Base-by-base conservation (phyloP, 2,329 filamentous ascomycete species). In the Colletotrichum orchidophilum region DNA sequence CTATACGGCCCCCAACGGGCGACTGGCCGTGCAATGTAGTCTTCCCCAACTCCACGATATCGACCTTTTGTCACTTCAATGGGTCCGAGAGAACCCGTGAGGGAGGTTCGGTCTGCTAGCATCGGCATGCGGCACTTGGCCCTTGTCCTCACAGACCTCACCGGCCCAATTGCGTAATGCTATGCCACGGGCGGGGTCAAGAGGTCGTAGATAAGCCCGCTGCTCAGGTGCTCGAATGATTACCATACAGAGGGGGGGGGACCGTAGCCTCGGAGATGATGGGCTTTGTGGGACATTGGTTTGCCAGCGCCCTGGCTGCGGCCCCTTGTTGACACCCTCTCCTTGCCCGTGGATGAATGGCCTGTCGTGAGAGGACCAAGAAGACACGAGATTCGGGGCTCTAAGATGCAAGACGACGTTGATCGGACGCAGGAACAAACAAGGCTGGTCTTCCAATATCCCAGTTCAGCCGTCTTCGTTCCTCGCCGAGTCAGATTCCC, bases 331-430 rank as follows among this genome's bases (percentile, higher is more conserved):
- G 29, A 13, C 24, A 46, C 42, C 59, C 42, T 61, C 7, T 8
- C 9, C 35, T 7, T 12, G 24, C 6, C 64, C 59, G 64, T 59
- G 52, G 27, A 49, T 29, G 46, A 49, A 53, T 49, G 12, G 33
- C 42, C 6, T 46, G 21, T 59, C 42, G 63, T 26, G 33, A 63
- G 55, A 67, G 53, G 46, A 33, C 57, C 5, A n/a, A 21, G 15
- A 54, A 18, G 64, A 49, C 57, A 54, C 12, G 24, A 53, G 54
- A 54, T 21, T 13, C 39, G 11, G n/a, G 55, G 31, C 59, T 71
- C 69, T 71, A 69, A 63, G 69, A 69, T 53, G 63, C 42, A 59
- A 18, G 46, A 21, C 53, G 64, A 49, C 27, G 64, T 53, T 63
- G 64, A 60, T 50, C 21, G 21, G 59, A 69, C 24, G 65, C 46